phyloP scores from a whole-genome alignment of 805 yeast genomes.

The Metschnikowia hibisci region DNA sequence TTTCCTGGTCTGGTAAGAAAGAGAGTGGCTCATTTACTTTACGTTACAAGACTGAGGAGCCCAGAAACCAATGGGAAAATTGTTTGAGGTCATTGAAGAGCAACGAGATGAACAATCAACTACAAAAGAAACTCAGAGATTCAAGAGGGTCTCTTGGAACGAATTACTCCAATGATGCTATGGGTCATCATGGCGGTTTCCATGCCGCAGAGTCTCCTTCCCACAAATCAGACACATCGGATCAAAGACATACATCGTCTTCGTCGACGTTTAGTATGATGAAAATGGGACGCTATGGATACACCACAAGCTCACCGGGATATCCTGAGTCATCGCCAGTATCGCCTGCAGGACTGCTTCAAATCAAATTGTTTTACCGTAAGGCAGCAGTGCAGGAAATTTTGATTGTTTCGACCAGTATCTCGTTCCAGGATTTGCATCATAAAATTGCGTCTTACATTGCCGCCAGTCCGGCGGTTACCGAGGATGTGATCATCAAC shows the following conservation, averaged over 20 bases:
- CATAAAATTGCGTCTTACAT: conserved; percentile 54
- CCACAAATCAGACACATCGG: conserved; percentile 24
- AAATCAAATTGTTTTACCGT: conserved; percentile 32
- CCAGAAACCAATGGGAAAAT: conserved; percentile 74
- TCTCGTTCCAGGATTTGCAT: conserved; percentile 51
- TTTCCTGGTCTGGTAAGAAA: conserved; percentile 80
- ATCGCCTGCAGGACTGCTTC: conserved; percentile 13
- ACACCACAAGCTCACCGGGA: conserved; percentile 16
- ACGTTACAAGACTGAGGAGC: conserved; percentile 79
- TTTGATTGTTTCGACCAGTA: conserved; percentile 25
- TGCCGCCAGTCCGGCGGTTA: conserved; percentile 48
- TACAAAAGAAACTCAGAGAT: conserved; percentile 35
- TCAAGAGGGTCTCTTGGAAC: conserved; percentile 28
- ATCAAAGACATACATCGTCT: conserved; percentile 40
- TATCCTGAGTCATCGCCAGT: conserved; percentile 9
- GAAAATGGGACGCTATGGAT: conserved; percentile 26
- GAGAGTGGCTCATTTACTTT: conserved; percentile 85
- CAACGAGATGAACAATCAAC: conserved; percentile 37
- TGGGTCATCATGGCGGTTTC: background rate
- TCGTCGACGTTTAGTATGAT: conserved; percentile 43
- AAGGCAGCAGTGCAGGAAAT: conserved; percentile 26
- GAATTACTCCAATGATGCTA: conserved; percentile 25
- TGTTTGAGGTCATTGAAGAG: conserved; percentile 52
- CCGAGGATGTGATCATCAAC: conserved; percentile 47
- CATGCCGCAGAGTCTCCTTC: conserved; percentile 3